Evolutionary conservation across 345 rosid genomes (phyloP).

Genomic region (Eucalyptus tenuipes): DNA sequence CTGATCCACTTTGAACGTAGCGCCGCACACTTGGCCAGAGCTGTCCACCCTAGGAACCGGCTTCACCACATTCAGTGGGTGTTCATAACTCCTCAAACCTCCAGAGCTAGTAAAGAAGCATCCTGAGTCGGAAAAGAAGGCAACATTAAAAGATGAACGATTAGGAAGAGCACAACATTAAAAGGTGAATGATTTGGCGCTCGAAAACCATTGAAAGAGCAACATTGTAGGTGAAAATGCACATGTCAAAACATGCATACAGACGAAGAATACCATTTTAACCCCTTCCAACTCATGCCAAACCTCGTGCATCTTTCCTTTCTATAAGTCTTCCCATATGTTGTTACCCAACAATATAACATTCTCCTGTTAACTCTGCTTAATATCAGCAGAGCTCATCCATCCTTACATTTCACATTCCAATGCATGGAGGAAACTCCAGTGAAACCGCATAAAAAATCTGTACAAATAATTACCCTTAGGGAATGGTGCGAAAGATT

Average conservation of each 20-base stretch:
- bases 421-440: not conserved
- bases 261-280: not conserved
- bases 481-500: slow-evolving; percentile 93
- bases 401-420: not conserved
- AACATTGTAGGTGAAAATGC: not conserved
- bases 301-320: not conserved
- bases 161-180: not conserved
- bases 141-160: slow-evolving; percentile 3
- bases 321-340: not conserved
- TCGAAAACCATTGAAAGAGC: not conserved
- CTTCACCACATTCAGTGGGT: slow-evolving; percentile 80
- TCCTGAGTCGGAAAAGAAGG: slow-evolving; percentile 16
- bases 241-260: not conserved
- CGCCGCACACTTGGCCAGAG: slow-evolving; percentile 74
- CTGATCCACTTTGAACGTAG: slow-evolving; percentile 63
- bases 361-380: not conserved
- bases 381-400: not conserved
- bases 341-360: not conserved
- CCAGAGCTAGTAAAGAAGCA: slow-evolving; percentile 92
- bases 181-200: not conserved
- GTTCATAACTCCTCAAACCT: slow-evolving; percentile 89
- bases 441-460: not conserved
- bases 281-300: not conserved
- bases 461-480: slow-evolving; percentile 36
- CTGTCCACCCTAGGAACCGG: slow-evolving; percentile 91